A percentile compares a stretch with the other conserved stretches of the same genome.
Conservation (phyloP, 495 filamentous ascomycete species). For the Penicillium lagena region DNA sequence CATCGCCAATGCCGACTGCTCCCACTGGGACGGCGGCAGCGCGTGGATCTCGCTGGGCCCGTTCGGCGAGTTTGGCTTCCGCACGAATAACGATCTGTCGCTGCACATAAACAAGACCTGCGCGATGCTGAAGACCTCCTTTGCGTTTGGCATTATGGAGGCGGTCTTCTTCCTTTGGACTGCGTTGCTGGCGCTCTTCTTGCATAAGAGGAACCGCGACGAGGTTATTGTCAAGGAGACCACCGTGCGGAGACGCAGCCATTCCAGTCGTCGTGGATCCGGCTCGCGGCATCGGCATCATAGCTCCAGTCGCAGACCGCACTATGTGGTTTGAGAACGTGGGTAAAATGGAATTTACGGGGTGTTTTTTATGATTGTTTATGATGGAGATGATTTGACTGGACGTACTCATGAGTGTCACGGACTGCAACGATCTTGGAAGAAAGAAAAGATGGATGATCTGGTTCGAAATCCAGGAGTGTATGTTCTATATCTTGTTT, state of each 20-base stretch:
- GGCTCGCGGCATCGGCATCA: conserved; percentile 26
- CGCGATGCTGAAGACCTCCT: conserved; percentile 81
- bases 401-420: no score
- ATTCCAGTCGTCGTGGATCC: conserved; percentile 28
- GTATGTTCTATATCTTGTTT: no score
- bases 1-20: conserved; percentile 62
- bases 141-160: conserved; percentile 86
- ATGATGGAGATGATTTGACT: no score
- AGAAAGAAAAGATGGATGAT: no score
- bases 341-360: no score
- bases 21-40: conserved; percentile 38
- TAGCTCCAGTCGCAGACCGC: conserved; percentile 27
- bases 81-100: conserved; percentile 31
- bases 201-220: conserved; percentile 37
- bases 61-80: conserved; percentile 43
- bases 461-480: no score
- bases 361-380: no score
- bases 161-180: conserved; percentile 76
- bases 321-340: conserved; percentile 30
- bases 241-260: conserved; percentile 35
- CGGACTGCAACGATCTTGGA: no score
- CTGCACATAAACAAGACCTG: conserved; percentile 65
- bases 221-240: conserved; percentile 35
- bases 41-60: conserved; percentile 55
- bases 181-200: conserved; percentile 49